Evolutionary conservation across 2,329 filamentous ascomycete species (phyloP), one percentile per base, ranked within the genome.

Genomic region (Elsinoe arachidis): DNA sequence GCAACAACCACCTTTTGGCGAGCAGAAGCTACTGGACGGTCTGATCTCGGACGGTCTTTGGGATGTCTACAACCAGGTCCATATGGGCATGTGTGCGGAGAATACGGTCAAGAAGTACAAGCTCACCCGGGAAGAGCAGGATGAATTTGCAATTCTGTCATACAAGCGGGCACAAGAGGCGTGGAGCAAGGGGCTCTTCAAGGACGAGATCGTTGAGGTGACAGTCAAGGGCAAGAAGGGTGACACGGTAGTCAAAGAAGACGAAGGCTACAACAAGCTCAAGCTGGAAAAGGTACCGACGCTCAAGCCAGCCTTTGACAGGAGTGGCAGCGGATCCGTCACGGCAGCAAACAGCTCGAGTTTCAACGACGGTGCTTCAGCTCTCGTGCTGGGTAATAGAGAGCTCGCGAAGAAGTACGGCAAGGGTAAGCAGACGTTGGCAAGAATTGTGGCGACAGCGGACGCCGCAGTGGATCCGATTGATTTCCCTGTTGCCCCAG

Each of bases 1-100:
- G 67, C 82, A 87, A 61, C 78, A 93, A 64, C 88, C 91, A 1
- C 77, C 90, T 0, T 96, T 97, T 67, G 93, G 93, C 34, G 84
- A 96, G 66, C 78, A 93, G 64, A 87, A 87, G 72, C 76, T 96
- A 72, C 87, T 95, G 71, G 93, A 99, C 67, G 93, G 92, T 0
- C 74, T 99, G 66, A 87, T 97, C 69, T 93, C 93, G 72, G 93
- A 99, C 68, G 93, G 93, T 0, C 75, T 99, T 60, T 96, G 90
- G 77, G 93, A 99, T 69, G 92, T 96, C 12, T 99, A 96, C 73
- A 90, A 95, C 71, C 83, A 96, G 69, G 87, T 96, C 67, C 93
- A 97, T 74, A 99, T 99, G 93, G 93, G 93, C 43, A 90, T 93
- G 65, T 99, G 93, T 69, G 91, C 91, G 14, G 93, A 99, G 76